A percentile compares a stretch with the other conserved stretches of the same genome.
These are phyloP conservation scores for Periconia sp. DNA, from an alignment of 2,329 filamentous ascomycete species.

Conservation along the genomic window DNA sequence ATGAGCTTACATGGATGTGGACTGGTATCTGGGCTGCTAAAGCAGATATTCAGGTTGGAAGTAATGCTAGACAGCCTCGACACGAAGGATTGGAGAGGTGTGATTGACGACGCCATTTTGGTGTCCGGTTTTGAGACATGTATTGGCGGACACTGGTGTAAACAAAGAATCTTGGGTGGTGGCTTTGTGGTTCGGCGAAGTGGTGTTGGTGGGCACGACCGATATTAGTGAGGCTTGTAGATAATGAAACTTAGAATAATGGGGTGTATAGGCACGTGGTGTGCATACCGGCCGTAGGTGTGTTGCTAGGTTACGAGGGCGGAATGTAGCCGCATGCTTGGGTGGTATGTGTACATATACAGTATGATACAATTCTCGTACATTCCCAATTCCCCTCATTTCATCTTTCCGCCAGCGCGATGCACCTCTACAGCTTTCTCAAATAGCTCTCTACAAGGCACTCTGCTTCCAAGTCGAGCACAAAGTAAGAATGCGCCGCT, in stretches of 20 bases:
- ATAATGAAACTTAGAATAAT: background rate
- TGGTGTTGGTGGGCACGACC: background rate
- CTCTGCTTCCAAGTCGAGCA: conserved; percentile 81
- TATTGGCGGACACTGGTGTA: background rate
- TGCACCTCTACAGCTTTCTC: conserved; percentile 57
- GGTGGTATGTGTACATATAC: conserved; percentile 1
- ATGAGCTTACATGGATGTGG: background rate
- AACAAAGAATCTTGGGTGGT: conserved; percentile 1
- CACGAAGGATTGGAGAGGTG: background rate
- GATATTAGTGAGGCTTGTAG: conserved; percentile 2
- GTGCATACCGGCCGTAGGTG: background rate
- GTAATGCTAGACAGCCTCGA: background rate
- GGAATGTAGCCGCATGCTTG: background rate
- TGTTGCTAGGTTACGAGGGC: background rate
- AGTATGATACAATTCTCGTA: conserved; percentile 7
- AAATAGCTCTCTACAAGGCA: conserved; percentile 83
- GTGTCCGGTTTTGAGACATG: background rate
- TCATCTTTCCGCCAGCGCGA: conserved; percentile 23
- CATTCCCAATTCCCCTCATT: conserved; percentile 7
- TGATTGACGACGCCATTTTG: conserved; percentile 2
- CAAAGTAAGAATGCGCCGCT: conserved; percentile 95
- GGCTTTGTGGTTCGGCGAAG: no score
- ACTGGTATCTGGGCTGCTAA: background rate
- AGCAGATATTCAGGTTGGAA: no score
- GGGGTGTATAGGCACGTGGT: background rate